These are phyloP conservation scores for Umbellularia californica DNA, from an alignment of 164 flowering plant genomes.

Conservation along the genomic window DNA sequence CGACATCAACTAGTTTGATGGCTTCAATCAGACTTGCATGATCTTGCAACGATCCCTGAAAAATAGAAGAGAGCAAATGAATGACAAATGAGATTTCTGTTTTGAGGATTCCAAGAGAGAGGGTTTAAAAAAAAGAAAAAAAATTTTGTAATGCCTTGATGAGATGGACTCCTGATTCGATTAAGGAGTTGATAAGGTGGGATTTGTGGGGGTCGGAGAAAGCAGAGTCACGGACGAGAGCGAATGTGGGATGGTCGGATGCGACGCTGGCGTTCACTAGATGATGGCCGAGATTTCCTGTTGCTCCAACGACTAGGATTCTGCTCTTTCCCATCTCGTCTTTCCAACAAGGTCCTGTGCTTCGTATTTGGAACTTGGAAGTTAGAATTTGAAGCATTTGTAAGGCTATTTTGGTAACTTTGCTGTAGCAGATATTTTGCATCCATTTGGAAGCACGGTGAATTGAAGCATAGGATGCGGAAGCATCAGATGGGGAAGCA, in stretches of 20 bases:
- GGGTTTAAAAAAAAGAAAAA: not conserved
- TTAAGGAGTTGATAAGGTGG: slow-evolving; percentile 3
- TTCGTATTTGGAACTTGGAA: no score
- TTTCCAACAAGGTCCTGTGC: no score
- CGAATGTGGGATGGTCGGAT: slow-evolving; percentile 11
- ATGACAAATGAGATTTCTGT: not conserved
- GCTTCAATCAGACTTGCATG: slow-evolving; percentile 47
- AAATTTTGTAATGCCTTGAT: not conserved
- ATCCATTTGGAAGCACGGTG: no score
- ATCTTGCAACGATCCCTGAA: slow-evolving; percentile 71
- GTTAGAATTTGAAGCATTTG: no score
- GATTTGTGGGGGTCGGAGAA: slow-evolving; percentile 4
- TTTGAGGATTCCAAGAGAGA: not conserved
- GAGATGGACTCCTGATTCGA: slow-evolving; percentile 4
- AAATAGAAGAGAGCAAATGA: slow-evolving; percentile 8
- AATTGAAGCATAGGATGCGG: no score
- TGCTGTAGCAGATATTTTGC: no score
- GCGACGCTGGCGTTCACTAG: slow-evolving; percentile 51
- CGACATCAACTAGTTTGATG: slow-evolving; percentile 65
- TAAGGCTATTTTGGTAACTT: no score
- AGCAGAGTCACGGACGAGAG: slow-evolving; percentile 8
- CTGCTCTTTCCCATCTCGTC: slow-evolving; percentile 14
- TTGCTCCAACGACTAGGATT: slow-evolving; percentile 61
- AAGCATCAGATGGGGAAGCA: no score
- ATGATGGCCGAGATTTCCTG: slow-evolving; percentile 64